Evolutionary conservation across 805 yeast genomes (phyloP).

Genomic region (Schwanniomyces vanrijiae): DNA sequence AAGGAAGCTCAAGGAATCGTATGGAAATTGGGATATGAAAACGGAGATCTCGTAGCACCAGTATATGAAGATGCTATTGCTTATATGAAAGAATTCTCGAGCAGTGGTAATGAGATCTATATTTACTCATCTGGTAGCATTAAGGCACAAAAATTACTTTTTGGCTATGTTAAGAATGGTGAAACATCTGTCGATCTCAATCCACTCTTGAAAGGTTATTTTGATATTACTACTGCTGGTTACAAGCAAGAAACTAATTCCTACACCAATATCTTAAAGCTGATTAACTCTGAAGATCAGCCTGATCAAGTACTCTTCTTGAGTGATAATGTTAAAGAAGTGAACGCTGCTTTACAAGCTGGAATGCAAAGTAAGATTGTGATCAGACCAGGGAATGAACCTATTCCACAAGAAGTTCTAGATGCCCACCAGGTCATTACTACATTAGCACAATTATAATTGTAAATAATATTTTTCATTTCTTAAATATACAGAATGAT

Average conservation of each 20-base stretch:
- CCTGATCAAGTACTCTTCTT: constrained; percentile 54
- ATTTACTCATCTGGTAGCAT: constrained; percentile 91
- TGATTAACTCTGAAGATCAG: constrained; percentile 33
- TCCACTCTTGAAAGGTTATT: constrained; percentile 60
- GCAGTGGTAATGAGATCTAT: constrained; percentile 38
- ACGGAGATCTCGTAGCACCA: constrained; percentile 78
- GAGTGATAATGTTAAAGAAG: constrained; percentile 79
- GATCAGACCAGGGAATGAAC: constrained; percentile 73
- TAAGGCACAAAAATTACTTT: constrained; percentile 79
- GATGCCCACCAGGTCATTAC: constrained; percentile 9
- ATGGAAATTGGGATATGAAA: constrained; percentile 78
- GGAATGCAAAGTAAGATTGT: constrained; percentile 63
- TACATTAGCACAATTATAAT: constrained; percentile 11
- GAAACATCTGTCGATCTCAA: constrained; percentile 52
- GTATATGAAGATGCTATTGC: constrained; percentile 70
- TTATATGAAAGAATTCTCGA: constrained; percentile 46
- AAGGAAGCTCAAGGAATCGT: constrained; percentile 81
- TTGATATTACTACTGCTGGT: constrained; percentile 85
- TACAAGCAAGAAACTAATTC: constrained; percentile 58
- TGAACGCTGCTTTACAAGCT: constrained; percentile 68
- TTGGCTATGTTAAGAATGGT: constrained; percentile 53
- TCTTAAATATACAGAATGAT: background rate
- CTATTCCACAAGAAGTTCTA: constrained; percentile 38
- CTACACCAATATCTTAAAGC: constrained; percentile 53
- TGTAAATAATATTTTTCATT: background rate